Evolutionary conservation across 495 filamentous ascomycete species (phyloP).

Genomic region (Aspergillus incahuasiensis): DNA sequence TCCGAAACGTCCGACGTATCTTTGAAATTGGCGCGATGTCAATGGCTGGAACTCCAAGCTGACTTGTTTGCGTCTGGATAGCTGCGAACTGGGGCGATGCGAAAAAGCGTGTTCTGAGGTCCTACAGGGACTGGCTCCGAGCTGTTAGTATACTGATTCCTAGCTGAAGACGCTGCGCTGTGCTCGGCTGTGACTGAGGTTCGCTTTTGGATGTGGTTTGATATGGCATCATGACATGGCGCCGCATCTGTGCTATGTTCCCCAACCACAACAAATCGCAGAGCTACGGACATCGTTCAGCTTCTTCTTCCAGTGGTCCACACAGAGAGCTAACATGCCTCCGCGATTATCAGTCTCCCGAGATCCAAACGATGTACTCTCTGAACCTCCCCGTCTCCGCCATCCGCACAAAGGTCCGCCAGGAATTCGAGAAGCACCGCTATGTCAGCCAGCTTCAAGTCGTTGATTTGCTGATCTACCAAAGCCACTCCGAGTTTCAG

Average conservation of each 20-base stretch:
- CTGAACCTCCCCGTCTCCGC: slow-evolving; percentile 81
- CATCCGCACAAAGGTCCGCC: slow-evolving; percentile 89
- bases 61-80: slow-evolving; percentile 33
- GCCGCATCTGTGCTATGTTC: not conserved
- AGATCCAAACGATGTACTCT: slow-evolving; percentile 94
- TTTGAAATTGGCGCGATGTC: slow-evolving; percentile 27
- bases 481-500: slow-evolving; percentile 90
- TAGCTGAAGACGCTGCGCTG: not conserved
- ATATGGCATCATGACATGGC: not conserved
- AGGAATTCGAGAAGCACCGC: slow-evolving; percentile 95
- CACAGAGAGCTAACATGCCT: not conserved
- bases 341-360: slow-evolving; percentile 68
- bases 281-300: not conserved
- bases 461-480: slow-evolving; percentile 81
- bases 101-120: slow-evolving; percentile 70
- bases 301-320: not conserved
- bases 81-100: slow-evolving; percentile 86
- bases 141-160: slow-evolving; percentile 58
- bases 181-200: not conserved
- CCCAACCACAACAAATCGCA: not conserved
- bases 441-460: slow-evolving; percentile 83
- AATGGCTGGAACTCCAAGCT: slow-evolving; percentile 27
- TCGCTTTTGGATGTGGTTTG: not conserved
- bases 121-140: slow-evolving; percentile 92
- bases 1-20: slow-evolving; percentile 7